A percentile compares a stretch with the other conserved stretches of the same genome.
Evolutionary conservation across 1,139 yeast species (phyloP).

Genomic region (Ogataea hybrid): DNA sequence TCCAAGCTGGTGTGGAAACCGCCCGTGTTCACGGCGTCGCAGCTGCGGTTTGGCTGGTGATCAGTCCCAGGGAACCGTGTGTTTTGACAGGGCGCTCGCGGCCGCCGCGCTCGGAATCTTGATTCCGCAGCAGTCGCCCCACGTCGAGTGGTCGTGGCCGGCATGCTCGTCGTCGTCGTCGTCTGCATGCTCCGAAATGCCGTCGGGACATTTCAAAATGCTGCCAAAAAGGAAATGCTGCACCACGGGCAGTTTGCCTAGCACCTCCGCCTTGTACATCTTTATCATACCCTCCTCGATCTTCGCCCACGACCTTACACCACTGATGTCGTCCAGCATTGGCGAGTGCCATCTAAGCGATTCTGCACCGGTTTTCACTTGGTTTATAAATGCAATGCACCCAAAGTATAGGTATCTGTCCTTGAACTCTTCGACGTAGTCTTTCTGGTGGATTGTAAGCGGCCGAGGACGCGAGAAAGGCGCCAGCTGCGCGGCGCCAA

Average conservation of each 20-base stretch:
- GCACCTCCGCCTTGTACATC: conserved; percentile 92
- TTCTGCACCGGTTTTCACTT: conserved; percentile 69
- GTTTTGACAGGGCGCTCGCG: conserved; percentile 59
- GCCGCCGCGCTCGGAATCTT: conserved; percentile 95
- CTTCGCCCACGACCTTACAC: conserved; percentile 86
- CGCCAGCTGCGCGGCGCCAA: conserved; percentile 61
- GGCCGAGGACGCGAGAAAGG: conserved; percentile 82
- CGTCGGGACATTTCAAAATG: conserved; percentile 50
- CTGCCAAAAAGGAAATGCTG: conserved; percentile 90
- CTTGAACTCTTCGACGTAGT: conserved; percentile 76
- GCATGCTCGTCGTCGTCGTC: conserved; percentile 33
- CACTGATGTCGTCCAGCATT: conserved; percentile 93
- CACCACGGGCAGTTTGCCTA: conserved; percentile 84
- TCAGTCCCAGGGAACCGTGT: conserved; percentile 74
- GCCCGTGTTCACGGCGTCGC: conserved; percentile 95
- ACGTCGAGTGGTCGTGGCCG: conserved; percentile 40
- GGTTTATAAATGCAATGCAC: conserved; percentile 80
- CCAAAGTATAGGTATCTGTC: conserved; percentile 80
- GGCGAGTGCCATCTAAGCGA: conserved; percentile 96
- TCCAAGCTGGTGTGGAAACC: conserved; percentile 83
- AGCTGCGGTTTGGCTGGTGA: conserved; percentile 92
- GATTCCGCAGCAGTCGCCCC: conserved; percentile 99
- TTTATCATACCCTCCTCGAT: conserved; percentile 94
- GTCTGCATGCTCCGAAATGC: conserved; percentile 32
- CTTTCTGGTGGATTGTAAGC: conserved; percentile 78